Conservation (phyloP, 2,329 filamentous ascomycete genomes). For the Aureobasidium lini region DNA sequence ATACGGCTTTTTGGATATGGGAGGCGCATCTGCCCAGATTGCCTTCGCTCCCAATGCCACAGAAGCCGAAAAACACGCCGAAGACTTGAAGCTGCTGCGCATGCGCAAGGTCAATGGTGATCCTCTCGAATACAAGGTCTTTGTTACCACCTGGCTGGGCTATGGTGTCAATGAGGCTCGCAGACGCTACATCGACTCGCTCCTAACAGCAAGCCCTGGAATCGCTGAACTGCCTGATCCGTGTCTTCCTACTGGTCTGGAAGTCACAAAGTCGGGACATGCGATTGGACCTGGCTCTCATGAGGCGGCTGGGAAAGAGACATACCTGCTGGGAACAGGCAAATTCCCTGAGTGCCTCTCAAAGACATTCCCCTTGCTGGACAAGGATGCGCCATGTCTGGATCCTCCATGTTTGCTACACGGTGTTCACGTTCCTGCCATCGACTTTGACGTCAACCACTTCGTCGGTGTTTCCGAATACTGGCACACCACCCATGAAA, state of each 20-base stretch:
- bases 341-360: slow-evolving; percentile 77
- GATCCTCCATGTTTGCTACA: slow-evolving; percentile 84
- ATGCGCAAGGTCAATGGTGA: slow-evolving; percentile 76
- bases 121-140: slow-evolving; percentile 75
- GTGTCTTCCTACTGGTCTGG: slow-evolving; percentile 74
- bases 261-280: slow-evolving; percentile 64
- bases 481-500: slow-evolving; percentile 96
- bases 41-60: slow-evolving; percentile 93
- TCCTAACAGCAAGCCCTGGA: slow-evolving; percentile 59
- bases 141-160: slow-evolving; percentile 93
- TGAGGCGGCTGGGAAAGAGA: slow-evolving; percentile 33
- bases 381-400: slow-evolving; percentile 78
- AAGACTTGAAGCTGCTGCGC: slow-evolving; percentile 80
- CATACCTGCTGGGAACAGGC: slow-evolving; percentile 71
- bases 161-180: slow-evolving; percentile 96
- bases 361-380: slow-evolving; percentile 75
- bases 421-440: slow-evolving; percentile 84
- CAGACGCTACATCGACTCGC: slow-evolving; percentile 68
- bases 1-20: slow-evolving; percentile 98
- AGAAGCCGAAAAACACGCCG: slow-evolving; percentile 78
- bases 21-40: slow-evolving; percentile 93
- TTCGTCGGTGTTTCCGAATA: slow-evolving; percentile 98
- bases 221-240: slow-evolving; percentile 81
- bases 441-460: slow-evolving; percentile 95
- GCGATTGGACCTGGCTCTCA: slow-evolving; percentile 41